Base-by-base conservation (phyloP, 306 rosid species). In the Vigna radiata region DNA sequence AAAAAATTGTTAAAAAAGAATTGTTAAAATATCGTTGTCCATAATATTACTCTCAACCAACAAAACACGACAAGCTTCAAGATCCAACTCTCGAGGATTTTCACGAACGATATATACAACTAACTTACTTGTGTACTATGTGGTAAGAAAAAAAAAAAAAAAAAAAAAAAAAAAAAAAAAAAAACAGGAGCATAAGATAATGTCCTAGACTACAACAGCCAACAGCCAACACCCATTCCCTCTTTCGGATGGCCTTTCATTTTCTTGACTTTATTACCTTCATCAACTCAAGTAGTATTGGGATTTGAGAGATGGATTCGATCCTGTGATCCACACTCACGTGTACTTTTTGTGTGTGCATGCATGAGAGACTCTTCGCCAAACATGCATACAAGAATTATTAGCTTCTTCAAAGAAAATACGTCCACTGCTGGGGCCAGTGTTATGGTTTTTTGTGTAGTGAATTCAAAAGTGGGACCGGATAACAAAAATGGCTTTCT, bases 191-290 rank as follows among this genome's bases (percentile, higher is more conserved):
- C 79, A 78, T 27, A 70, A 78, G 29, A 47, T 65, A 63, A 68
- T 81, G 85, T 74, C 76, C 69, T 31, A 21, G 62, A 75, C 21
- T n/a, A 33, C 7, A 33, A 33, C 7, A 13, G 41, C 33, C 33
- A 81, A 61, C 70, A 16, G 39, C 72, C 76, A 79, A 86, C 52
- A 53, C 31, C 72, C 74, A 33, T 77, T 79, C 72, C 74, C 61
- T 23, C 46, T 61, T 78, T 66, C 70, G 86, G 83, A 75, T 82
- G 72, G 84, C 58, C 82, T 85, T 87, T 87, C 86, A 21, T 77
- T 87, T 76, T 82, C 86, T 80, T 82, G 88, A 80, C 82, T 85
- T 82, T 53, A 70, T 79, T 73, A 48, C 84, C 27, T 80, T 81
- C 76, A 47, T 66, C 73, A 78, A 59, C 70, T 65, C 76, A 47